Evolutionary conservation across 2,329 filamentous ascomycete species (phyloP).

Genomic region (Coniochaeta hoffmannii): DNA sequence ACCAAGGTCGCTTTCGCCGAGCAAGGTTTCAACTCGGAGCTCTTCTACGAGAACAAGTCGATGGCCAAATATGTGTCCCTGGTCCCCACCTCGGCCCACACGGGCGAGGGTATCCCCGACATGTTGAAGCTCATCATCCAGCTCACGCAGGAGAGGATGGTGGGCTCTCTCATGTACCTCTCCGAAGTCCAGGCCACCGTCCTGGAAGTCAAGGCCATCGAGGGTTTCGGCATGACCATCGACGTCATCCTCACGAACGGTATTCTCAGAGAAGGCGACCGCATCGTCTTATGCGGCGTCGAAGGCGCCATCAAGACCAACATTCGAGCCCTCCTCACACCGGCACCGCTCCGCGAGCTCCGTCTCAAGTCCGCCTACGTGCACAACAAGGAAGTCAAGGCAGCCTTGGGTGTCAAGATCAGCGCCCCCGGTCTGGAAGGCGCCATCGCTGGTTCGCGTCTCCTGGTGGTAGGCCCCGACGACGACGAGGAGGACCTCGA

Average conservation of each 20-base stretch:
- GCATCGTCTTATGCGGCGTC: constrained; percentile 91
- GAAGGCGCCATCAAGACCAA: constrained; percentile 94
- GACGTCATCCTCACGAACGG: constrained; percentile 96
- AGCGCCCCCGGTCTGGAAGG: constrained; percentile 91
- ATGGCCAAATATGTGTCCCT: constrained; percentile 94
- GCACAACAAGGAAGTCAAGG: constrained; percentile 99
- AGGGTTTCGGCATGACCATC: constrained; percentile 97
- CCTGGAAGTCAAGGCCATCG: constrained; percentile 97
- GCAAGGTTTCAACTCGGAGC: constrained; percentile 95
- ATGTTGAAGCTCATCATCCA: constrained; percentile 93
- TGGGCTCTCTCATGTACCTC: constrained; percentile 93
- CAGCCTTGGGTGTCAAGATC: constrained; percentile 97
- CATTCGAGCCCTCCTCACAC: constrained; percentile 87
- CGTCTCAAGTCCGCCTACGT: constrained; percentile 95
- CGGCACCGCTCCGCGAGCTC: constrained; percentile 85
- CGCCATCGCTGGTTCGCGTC: constrained; percentile 90
- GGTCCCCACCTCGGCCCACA: constrained; percentile 93
- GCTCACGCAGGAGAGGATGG: constrained; percentile 96
- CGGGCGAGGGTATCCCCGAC: constrained; percentile 98
- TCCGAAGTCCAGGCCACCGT: constrained; percentile 97
- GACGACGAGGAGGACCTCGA: constrained; percentile 96
- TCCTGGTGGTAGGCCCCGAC: constrained; percentile 88
- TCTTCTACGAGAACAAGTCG: constrained; percentile 97
- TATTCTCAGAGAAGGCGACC: constrained; percentile 87
- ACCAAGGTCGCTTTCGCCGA: constrained; percentile 93